Base-by-base conservation (phyloP, 225 moss, liverwort and hornwort genomes). In the Bryum argenteum region DNA sequence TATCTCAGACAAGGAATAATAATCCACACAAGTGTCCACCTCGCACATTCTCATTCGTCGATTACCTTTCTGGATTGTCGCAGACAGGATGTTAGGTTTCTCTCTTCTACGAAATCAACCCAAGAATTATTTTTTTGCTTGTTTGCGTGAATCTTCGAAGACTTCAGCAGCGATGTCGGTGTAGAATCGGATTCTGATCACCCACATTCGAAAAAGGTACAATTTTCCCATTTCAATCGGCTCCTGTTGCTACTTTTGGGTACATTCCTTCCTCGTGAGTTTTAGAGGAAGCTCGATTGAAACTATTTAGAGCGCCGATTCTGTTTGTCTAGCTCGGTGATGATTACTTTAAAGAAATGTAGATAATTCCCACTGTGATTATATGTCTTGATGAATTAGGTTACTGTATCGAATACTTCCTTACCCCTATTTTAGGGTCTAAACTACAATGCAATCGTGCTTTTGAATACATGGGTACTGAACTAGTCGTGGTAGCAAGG, bases 131-230 rank as follows among this genome's bases (percentile, higher is more conserved):
- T 18, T 59, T 58, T 42, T 37, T 5, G 5, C 44, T 13, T 47
- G 54, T 65, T 70, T 69, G 19, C 15, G 20, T 51, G 58, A 9
- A 44, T 18, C 37, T 50, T 52, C 59, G 10, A 28, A 22, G 19
- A 15, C 6, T 60, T 63, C 38, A 43, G 59, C 21, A 58, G 51
- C 53, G 13, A 66, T 82, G 78, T 51, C 71, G 37, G 18, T 43
- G 56, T 78, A 78, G 78, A 50, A 2, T 15, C 48, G 26, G 42
- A 54, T 37, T 58, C 77, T 61, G 61, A 71, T 68, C 58, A 44
- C 42, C 21, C 21, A 16, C 40, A 62, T 55, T 42, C 9, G 15
- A 23, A 58, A 58, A 14, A 28, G 53, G 72, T 77, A 58, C 28
- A 50, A 4, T 41, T 50, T 20, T 38, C 10, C 47, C 45, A 28